Evolutionary conservation across 164 flowering plant species (phyloP).

Genomic region (Platanus orientalis): DNA sequence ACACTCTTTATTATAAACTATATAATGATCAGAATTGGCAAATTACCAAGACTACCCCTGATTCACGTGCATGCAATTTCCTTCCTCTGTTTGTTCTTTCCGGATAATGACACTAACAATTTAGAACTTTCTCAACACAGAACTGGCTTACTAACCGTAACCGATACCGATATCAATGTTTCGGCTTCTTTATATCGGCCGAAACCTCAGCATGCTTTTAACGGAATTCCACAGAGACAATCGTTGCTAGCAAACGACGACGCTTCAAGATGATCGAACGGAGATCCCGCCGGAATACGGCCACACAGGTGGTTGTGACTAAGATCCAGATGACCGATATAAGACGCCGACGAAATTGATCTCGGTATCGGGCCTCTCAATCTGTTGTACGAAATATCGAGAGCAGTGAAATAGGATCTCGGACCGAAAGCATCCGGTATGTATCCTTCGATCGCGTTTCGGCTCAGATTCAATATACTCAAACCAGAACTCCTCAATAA

Average conservation of each 20-base stretch:
- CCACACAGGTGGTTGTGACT: constrained; percentile 88
- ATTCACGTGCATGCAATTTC: too few relatives aligned
- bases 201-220: constrained; percentile 32
- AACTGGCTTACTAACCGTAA: too few relatives aligned
- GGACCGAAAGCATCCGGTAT: constrained; percentile 73
- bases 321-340: constrained; percentile 79
- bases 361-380: constrained; percentile 60
- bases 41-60: too few relatives aligned
- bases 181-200: too few relatives aligned
- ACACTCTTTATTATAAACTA: too few relatives aligned
- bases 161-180: too few relatives aligned
- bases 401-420: constrained; percentile 60
- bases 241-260: constrained; percentile 68
- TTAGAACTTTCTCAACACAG: too few relatives aligned
- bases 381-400: constrained; percentile 65
- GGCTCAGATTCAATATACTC: constrained; percentile 64
- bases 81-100: too few relatives aligned
- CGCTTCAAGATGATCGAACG: constrained; percentile 78
- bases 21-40: too few relatives aligned
- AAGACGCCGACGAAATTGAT: constrained; percentile 50
- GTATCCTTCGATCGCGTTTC: constrained; percentile 49
- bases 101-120: too few relatives aligned
- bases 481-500: constrained; percentile 42
- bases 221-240: constrained; percentile 91
- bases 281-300: constrained; percentile 61